Evolutionary conservation across 1,139 yeast genomes (phyloP).

Genomic region (Wickerhamiella pararugosa): DNA sequence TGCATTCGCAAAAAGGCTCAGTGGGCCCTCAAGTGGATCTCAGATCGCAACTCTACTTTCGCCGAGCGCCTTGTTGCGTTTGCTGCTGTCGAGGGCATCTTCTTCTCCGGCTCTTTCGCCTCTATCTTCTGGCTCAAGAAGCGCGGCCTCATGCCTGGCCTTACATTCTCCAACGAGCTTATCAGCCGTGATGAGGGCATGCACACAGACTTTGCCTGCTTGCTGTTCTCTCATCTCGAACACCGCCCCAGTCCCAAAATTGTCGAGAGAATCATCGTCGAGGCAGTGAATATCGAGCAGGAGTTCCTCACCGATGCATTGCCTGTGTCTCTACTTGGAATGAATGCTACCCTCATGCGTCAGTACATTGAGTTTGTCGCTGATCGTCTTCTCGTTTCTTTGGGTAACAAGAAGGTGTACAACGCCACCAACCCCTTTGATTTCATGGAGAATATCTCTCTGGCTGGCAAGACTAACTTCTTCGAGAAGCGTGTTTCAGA

Average conservation of each 20-base stretch:
- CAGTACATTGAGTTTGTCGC: conserved; percentile 97
- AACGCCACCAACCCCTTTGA: conserved; percentile 90
- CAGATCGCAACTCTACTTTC: conserved; percentile 70
- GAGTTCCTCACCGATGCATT: conserved; percentile 88
- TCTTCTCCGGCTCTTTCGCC: conserved; percentile 95
- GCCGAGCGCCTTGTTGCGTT: conserved; percentile 95
- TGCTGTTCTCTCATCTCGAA: conserved; percentile 81
- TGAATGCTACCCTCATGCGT: conserved; percentile 85
- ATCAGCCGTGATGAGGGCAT: conserved; percentile 97
- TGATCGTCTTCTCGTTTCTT: conserved; percentile 76
- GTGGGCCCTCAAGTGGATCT: conserved; percentile 96
- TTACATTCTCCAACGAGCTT: conserved; percentile 90
- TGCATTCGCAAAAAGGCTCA: conserved; percentile 93
- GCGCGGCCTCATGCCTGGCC: conserved; percentile 97
- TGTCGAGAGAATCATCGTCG: conserved; percentile 75
- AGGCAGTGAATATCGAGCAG: conserved; percentile 91
- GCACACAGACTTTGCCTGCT: conserved; percentile 96
- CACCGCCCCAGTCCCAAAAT: conserved; percentile 71
- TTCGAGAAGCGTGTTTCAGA: conserved; percentile 98
- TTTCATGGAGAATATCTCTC: conserved; percentile 95
- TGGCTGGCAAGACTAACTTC: conserved; percentile 97
- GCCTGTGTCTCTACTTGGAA: conserved; percentile 82
- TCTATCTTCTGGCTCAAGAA: conserved; percentile 96
- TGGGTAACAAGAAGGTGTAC: conserved; percentile 82
- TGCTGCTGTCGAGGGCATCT: conserved; percentile 98